phyloP scores from a whole-genome alignment of 2,329 filamentous ascomycete species.

The Ceratocystiopsis brevicomis region DNA sequence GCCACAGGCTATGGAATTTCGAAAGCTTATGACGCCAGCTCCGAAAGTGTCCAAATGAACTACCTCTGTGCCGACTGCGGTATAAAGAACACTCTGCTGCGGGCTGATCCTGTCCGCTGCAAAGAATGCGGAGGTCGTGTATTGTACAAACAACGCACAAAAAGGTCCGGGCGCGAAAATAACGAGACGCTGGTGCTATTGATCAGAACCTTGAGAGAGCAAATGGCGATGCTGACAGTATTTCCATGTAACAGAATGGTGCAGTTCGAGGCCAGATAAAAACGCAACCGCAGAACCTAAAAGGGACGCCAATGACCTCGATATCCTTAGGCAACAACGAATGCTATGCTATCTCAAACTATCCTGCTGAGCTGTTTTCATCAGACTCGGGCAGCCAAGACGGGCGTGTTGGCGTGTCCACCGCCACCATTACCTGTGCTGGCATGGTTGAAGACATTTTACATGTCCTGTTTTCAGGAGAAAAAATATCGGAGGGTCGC shows the following conservation, averaged over 20 bases:
- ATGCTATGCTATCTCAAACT: no score
- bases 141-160: slow-evolving; percentile 93
- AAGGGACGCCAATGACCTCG: background rate
- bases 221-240: slow-evolving; percentile 8
- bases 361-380: background rate
- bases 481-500: no score
- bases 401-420: no score
- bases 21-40: slow-evolving; percentile 16
- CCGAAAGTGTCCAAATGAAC: slow-evolving; percentile 34
- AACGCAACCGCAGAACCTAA: no score
- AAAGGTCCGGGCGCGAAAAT: slow-evolving; percentile 34
- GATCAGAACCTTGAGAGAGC: background rate
- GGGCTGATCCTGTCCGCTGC: slow-evolving; percentile 67
- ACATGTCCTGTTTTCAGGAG: no score
- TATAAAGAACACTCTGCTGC: slow-evolving; percentile 53
- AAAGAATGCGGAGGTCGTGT: slow-evolving; percentile 89
- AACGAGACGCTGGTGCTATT: background rate
- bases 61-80: slow-evolving; percentile 78
- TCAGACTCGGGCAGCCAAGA: background rate
- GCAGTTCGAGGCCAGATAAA: slow-evolving; percentile 84
- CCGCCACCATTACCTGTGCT: no score
- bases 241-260: slow-evolving; percentile 52
- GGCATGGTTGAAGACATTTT: no score
- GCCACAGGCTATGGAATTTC: slow-evolving; percentile 18
- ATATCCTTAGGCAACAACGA: background rate